Base-by-base conservation (phyloP, 257 asterid species). In the Capsicum chinense region DNA sequence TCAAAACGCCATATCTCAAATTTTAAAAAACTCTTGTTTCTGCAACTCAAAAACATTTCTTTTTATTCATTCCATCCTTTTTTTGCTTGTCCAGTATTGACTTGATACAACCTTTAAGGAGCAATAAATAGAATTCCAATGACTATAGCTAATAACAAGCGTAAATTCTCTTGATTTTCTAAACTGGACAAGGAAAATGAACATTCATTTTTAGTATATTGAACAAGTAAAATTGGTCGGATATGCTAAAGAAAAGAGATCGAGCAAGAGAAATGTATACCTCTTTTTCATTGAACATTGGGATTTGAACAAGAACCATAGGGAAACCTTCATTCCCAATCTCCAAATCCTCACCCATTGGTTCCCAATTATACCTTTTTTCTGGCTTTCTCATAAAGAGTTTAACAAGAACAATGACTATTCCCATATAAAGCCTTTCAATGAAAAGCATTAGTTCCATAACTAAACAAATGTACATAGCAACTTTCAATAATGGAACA, bases 401-500 rank as follows among this genome's bases (percentile, higher is more conserved):
- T 88, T 93, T 97, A 6, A 97, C 98, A 4, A 94, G 88, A 17
- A 97, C 76, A 21, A 94, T 97, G 0, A 97, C 98, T 8, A 96
- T 85, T 3, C 99, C 99, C 99, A 97, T 97, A 63, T 94, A 97
- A 5, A 97, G 91, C 86, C 99, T 90, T 88, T 97, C 99, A 73
- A 92, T 26, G 92, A 97, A 97, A 39, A 97, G 94, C 98, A 97
- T 97, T 3, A 97, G 84, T 5, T 94, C 89, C 99, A 97, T 94
- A 1, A 92, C 97, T 83, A 97, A 39, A 81, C 98, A 97, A 5
- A 95, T 85, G 83, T 88, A 92, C 44, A 97, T 93, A 17, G 93
- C 88, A n/a, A 91, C 5, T 56, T 85, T 89, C 84, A 97, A 85
- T 79, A 95, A 19, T 1, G 99, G 99, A 9, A 90, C 97, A 4